phyloP scores from a whole-genome alignment of 2,329 filamentous ascomycete species.

The Fusarium sp. region DNA sequence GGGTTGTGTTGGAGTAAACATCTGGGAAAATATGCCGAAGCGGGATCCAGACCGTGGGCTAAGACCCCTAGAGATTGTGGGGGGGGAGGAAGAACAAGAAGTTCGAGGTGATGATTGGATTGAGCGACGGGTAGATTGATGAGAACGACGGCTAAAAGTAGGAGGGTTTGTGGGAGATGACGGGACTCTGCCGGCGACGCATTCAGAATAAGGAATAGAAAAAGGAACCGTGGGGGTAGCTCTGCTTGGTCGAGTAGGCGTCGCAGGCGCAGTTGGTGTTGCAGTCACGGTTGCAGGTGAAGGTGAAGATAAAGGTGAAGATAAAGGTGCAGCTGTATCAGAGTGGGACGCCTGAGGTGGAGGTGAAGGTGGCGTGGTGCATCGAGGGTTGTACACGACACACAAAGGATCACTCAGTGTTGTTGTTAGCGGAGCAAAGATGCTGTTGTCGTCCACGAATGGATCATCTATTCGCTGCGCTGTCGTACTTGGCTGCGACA shows the following conservation, averaged over 20 bases:
- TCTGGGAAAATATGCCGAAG: slow-evolving; percentile 47
- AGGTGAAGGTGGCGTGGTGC: slow-evolving; percentile 40
- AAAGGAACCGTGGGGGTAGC: slow-evolving; percentile 19
- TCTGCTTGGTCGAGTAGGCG: slow-evolving; percentile 37
- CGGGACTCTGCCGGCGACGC: slow-evolving; percentile 28
- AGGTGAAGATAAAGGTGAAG: slow-evolving; percentile 14
- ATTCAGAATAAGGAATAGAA: slow-evolving; percentile 30
- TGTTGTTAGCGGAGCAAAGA: slow-evolving; percentile 42
- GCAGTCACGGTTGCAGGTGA: slow-evolving; percentile 3
- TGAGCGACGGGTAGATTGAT: slow-evolving; percentile 25
- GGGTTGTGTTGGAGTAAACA: slow-evolving; percentile 46
- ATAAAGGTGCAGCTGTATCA: slow-evolving; percentile 10
- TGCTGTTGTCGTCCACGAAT: slow-evolving; percentile 46
- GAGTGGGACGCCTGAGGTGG: slow-evolving; percentile 28
- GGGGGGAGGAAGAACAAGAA: slow-evolving; percentile 44
- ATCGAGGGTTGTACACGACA: slow-evolving; percentile 46
- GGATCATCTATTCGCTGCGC: slow-evolving; percentile 39
- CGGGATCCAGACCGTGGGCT: slow-evolving; percentile 44
- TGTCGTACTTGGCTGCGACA: slow-evolving; percentile 34
- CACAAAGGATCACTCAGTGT: slow-evolving; percentile 38
- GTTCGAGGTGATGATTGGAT: slow-evolving; percentile 42
- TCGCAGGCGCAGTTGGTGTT: slow-evolving; percentile 32
- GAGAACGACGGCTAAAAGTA: slow-evolving; percentile 15
- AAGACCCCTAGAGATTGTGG: slow-evolving; percentile 48
- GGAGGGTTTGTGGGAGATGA: slow-evolving; percentile 32